phyloP scores from a whole-genome alignment of 805 yeast genomes.

The Ogataea salicorniae region DNA sequence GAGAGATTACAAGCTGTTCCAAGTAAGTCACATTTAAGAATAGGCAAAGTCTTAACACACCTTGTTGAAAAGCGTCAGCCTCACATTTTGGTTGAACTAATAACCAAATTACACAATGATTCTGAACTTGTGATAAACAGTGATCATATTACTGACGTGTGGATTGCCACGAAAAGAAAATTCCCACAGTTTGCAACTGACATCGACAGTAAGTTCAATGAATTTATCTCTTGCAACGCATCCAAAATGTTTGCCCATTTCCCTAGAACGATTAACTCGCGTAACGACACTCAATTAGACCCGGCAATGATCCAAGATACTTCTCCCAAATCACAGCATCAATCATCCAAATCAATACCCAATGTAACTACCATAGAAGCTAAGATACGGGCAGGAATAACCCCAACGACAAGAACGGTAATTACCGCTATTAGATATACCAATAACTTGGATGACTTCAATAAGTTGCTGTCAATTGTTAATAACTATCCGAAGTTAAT shows the following conservation, averaged over 20 bases:
- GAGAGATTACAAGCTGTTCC: slow-evolving; percentile 1
- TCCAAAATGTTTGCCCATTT: slow-evolving; percentile 2
- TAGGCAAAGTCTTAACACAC: slow-evolving; percentile 12
- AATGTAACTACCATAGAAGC: slow-evolving; percentile 18
- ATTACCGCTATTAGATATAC: slow-evolving; percentile 9
- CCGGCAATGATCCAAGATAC: background rate
- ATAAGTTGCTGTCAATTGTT: slow-evolving; percentile 11
- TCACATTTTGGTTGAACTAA: slow-evolving; percentile 15
- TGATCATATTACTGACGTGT: slow-evolving; percentile 15
- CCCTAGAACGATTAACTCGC: too few relatives aligned
- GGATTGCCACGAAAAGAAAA: slow-evolving; percentile 16
- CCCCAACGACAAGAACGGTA: slow-evolving; percentile 18
- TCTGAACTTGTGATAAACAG: slow-evolving; percentile 12
- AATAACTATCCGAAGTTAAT: slow-evolving; percentile 10
- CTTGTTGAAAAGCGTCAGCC: slow-evolving; percentile 16
- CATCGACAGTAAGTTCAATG: slow-evolving; percentile 15
- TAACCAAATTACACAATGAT: slow-evolving; percentile 26
- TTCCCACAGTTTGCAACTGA: slow-evolving; percentile 17
- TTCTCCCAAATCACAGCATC: background rate
- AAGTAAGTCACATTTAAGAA: background rate
- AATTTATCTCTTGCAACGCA: background rate
- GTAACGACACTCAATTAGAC: slow-evolving; percentile 1
- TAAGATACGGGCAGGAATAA: slow-evolving; percentile 21
- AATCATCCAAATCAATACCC: slow-evolving; percentile 3
- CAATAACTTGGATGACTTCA: slow-evolving; percentile 10